A percentile compares a stretch with the other conserved stretches of the same genome.
Evolutionary conservation across 2,329 filamentous ascomycete species (phyloP).

Genomic region (Fusarium sp.): DNA sequence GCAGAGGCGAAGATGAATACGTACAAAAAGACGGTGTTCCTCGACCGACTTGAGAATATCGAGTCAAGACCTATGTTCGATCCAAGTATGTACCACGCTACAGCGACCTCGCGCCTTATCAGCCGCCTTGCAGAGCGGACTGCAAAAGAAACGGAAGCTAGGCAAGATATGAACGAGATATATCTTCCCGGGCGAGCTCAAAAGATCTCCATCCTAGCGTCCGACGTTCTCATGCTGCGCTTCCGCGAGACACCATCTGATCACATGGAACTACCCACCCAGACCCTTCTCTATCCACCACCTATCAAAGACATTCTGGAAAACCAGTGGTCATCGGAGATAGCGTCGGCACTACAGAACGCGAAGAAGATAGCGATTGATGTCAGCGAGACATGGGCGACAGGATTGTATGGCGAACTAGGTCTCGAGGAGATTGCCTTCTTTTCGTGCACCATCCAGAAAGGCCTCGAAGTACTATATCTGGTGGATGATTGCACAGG

Average conservation of each 20-base stretch:
- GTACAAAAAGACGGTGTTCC: conserved; percentile 40
- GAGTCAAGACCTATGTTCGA: conserved; percentile 1
- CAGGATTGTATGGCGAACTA: conserved; percentile 38
- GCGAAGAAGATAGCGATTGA: conserved; percentile 49
- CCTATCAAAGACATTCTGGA: conserved; percentile 46
- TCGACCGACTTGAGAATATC: conserved; percentile 30
- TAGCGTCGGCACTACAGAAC: conserved; percentile 43
- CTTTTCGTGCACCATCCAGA: conserved; percentile 49
- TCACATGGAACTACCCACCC: conserved; percentile 14
- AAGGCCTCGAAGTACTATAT: conserved; percentile 49
- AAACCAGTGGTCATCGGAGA: conserved; percentile 48
- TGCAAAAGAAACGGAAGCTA: background rate
- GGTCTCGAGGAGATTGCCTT: conserved; percentile 48
- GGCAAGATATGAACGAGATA: conserved; percentile 37
- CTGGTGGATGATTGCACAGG: conserved; percentile 49
- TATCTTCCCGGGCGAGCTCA: conserved; percentile 45
- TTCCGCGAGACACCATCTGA: conserved; percentile 39
- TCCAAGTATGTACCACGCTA: conserved; percentile 38
- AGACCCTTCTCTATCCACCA: conserved; percentile 36
- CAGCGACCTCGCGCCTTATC: conserved; percentile 16
- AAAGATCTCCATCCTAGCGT: conserved; percentile 41
- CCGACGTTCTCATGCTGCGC: conserved; percentile 49
- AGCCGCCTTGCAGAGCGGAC: conserved; percentile 27
- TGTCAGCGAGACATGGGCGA: conserved; percentile 45
- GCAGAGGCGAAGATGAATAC: conserved; percentile 7